Base-by-base conservation (phyloP, 768 basidiomycete species). In the Trichaptum fuscoviolaceum region DNA sequence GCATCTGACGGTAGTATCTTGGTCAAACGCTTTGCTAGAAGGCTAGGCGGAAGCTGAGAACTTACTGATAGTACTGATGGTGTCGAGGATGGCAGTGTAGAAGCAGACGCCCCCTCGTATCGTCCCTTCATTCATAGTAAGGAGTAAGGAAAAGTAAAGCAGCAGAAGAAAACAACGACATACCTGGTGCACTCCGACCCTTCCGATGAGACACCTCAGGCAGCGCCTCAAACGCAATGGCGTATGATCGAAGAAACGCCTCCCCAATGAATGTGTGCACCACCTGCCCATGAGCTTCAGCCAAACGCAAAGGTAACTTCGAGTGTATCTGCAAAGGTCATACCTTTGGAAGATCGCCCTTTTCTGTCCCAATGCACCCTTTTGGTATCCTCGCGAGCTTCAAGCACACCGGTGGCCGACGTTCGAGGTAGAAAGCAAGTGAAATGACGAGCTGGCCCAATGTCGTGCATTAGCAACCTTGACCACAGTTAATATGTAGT, bases 131-230 rank as follows among this genome's bases (percentile, higher is more conserved):
- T n/a, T n/a, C n/a, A n/a, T n/a, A n/a, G n/a, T n/a, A n/a, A 30
- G 30, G 4, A 30, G 8, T n/a, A n/a, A n/a, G n/a, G n/a, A n/a
- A n/a, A n/a, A n/a, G n/a, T n/a, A n/a, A n/a, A n/a, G n/a, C n/a
- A n/a, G n/a, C n/a, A n/a, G n/a, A n/a, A n/a, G n/a, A n/a, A n/a
- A n/a, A n/a, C n/a, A n/a, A n/a, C 68, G 86, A 90, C 69, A 80
- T 77, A 25, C 92, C 91, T 90, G 91, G 92, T 15, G 91, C 92
- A 58, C 85, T 84, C 70, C 89, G 90, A 70, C 79, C 83, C 74
- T 84, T 85, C 25, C 91, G 91, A 75, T 89, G 86, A 8, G 87
- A n/a, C n/a, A n/a, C n/a, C n/a, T n/a, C n/a, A 7, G 80, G 12
- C 90, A 84, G 60, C 12, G 42, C 2, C 25, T 85, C 25, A 75